A percentile compares a stretch with the other conserved stretches of the same genome.
These are phyloP conservation scores for Penicillium sp. DNA, from an alignment of 2,329 filamentous ascomycete genomes.

Conservation along the genomic window DNA sequence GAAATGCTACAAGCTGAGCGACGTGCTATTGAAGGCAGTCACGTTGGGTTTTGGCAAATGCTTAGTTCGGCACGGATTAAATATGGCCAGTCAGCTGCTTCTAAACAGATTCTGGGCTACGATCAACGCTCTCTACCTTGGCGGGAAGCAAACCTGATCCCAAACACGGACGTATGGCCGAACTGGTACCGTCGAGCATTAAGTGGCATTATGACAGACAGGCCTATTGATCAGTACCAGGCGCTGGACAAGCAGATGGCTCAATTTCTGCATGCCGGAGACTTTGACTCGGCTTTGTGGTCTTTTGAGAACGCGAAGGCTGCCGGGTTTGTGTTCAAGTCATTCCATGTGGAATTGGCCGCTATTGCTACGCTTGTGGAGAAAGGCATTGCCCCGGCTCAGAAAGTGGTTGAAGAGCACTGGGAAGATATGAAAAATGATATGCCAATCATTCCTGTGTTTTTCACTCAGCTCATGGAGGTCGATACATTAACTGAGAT, in stretches of 20 bases:
- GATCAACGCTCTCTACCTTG: constrained; percentile 29
- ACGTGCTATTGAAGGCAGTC: constrained; percentile 30
- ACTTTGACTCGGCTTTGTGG: constrained; percentile 28
- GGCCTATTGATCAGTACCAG: constrained; percentile 29
- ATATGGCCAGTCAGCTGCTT: constrained; percentile 27
- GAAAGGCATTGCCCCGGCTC: constrained; percentile 27
- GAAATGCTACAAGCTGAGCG: constrained; percentile 32
- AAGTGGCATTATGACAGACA: constrained; percentile 23
- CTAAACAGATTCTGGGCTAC: constrained; percentile 34
- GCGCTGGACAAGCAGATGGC: constrained; percentile 35
- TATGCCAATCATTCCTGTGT: constrained; percentile 27
- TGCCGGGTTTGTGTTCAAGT: constrained; percentile 28
- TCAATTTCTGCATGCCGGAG: constrained; percentile 34
- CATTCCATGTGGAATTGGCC: constrained; percentile 34
- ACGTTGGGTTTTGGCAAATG: constrained; percentile 39
- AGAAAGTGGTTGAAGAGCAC: constrained; percentile 29
- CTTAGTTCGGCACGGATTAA: constrained; percentile 34
- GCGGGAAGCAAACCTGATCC: constrained; percentile 23
- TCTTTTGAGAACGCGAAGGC: constrained; percentile 27
- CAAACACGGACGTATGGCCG: constrained; percentile 18
- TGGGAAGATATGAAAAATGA: constrained; percentile 23
- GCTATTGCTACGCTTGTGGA: constrained; percentile 33
- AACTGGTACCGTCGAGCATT: constrained; percentile 30
- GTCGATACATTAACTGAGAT: constrained; percentile 20
- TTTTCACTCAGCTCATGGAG: constrained; percentile 34